A percentile compares a stretch with the other conserved stretches of the same genome.
phyloP scores from a whole-genome alignment of 139 green algal species.

The Picochlorum sp. region DNA sequence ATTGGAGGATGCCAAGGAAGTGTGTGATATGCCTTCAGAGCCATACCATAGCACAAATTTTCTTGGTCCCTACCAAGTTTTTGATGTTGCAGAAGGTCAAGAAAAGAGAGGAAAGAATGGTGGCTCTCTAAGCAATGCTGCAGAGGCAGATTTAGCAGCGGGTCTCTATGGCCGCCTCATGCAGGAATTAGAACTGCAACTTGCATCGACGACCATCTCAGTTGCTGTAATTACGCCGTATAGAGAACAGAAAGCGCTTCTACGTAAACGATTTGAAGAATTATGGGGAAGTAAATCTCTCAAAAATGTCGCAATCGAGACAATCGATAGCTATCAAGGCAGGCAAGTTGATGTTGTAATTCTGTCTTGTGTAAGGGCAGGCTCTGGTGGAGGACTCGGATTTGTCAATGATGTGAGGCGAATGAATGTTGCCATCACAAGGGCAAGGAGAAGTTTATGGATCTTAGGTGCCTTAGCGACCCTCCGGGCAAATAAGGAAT shows the following conservation, averaged over 20 bases:
- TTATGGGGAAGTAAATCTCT: slow-evolving; percentile 30
- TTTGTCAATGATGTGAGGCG: slow-evolving; percentile 61
- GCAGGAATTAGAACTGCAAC: slow-evolving; percentile 3
- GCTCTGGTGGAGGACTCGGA: slow-evolving; percentile 10
- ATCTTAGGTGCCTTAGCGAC: slow-evolving; percentile 57
- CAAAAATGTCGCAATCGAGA: slow-evolving; percentile 68
- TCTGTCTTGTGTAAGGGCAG: slow-evolving; percentile 73
- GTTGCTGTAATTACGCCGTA: slow-evolving; percentile 88
- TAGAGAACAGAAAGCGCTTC: slow-evolving; percentile 52
- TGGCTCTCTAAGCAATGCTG: slow-evolving; percentile 40
- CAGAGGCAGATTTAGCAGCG: slow-evolving; percentile 62
- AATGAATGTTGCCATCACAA: slow-evolving; percentile 84
- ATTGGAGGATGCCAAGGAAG: slow-evolving; percentile 33
- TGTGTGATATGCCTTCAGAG: slow-evolving; percentile 12
- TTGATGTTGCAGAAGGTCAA: slow-evolving; percentile 60
- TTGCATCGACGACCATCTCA: neutral
- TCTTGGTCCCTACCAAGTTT: slow-evolving; percentile 81
- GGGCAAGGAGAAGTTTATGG: slow-evolving; percentile 67
- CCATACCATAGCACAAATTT: slow-evolving; percentile 45
- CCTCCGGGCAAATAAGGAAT: slow-evolving; percentile 42
- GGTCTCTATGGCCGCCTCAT: slow-evolving; percentile 60
- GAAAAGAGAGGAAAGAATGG: slow-evolving; percentile 25
- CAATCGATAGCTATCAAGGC: slow-evolving; percentile 88
- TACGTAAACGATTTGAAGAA: slow-evolving; percentile 50
- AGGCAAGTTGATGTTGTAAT: slow-evolving; percentile 92